These are phyloP conservation scores for Elaeagnus macrophylla DNA, from an alignment of 306 rosid genomes.

Conservation along the genomic window DNA sequence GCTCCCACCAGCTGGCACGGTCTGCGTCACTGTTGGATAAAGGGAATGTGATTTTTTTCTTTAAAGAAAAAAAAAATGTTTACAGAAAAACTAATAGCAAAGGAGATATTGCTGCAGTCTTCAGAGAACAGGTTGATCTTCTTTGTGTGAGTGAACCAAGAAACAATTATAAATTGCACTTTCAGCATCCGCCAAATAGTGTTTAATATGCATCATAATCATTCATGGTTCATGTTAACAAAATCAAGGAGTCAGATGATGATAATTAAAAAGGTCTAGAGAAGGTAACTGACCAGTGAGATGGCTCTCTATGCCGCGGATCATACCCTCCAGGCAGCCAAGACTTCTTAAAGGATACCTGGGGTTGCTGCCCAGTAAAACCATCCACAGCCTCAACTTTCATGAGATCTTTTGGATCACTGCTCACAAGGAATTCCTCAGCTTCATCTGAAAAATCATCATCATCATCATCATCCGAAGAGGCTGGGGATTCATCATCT, in stretches of 20 bases:
- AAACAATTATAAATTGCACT: too few species aligned
- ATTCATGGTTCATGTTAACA: too few species aligned
- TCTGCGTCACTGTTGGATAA: conserved; percentile 64
- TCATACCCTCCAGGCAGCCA: conserved; percentile 73
- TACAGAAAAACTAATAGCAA: too few species aligned
- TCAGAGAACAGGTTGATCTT: too few species aligned
- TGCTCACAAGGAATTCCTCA: conserved; percentile 42
- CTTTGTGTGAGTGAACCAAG: too few species aligned
- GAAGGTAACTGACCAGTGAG: conserved; percentile 53
- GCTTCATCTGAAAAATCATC: conserved; percentile 56
- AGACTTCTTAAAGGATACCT: conserved; percentile 31
- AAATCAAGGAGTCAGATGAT: too few species aligned
- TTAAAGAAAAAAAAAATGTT: too few species aligned
- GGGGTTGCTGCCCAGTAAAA: conserved; percentile 25
- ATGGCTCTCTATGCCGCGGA: conserved; percentile 77
- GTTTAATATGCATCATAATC: too few species aligned
- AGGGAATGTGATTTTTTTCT: neutral
- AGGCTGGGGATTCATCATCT: conserved; percentile 41
- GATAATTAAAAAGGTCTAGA: neutral
- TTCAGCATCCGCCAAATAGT: too few species aligned
- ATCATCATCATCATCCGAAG: conserved; percentile 40
- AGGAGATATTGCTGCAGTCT: too few species aligned
- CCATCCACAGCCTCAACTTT: conserved; percentile 21
- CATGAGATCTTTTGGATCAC: conserved; percentile 21
- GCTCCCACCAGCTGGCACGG: conserved; percentile 90